phyloP scores from a whole-genome alignment of 306 rosid species.

The Trifolium pratense region DNA sequence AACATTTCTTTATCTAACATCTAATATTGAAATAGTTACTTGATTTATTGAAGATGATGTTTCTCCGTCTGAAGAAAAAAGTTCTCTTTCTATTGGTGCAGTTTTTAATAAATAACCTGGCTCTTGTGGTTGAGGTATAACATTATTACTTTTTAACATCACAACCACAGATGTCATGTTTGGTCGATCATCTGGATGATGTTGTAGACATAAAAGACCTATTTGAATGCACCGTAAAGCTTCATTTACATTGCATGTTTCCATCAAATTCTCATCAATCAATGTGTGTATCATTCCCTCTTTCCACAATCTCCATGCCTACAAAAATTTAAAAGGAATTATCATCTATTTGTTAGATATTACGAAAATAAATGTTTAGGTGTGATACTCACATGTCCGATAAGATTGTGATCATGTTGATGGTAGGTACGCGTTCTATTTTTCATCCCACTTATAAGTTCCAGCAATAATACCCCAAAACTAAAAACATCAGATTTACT shows the following conservation, averaged over 20 bases:
- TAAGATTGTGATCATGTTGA: background rate
- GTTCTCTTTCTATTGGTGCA: background rate
- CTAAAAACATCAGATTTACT: background rate
- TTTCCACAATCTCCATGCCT: slow-evolving; percentile 47
- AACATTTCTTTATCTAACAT: background rate
- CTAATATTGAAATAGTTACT: slow-evolving; percentile 5
- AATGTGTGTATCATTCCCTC: slow-evolving; percentile 19
- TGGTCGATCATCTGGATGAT: slow-evolving; percentile 50
- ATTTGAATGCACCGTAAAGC: slow-evolving; percentile 49
- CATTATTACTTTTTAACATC: slow-evolving; percentile 32
- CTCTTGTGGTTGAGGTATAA: slow-evolving; percentile 44
- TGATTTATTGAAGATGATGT: slow-evolving; percentile 3
- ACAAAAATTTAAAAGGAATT: background rate
- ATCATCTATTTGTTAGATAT: background rate
- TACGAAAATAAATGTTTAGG: too few relatives aligned
- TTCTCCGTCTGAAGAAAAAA: background rate
- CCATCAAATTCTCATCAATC: slow-evolving; percentile 28
- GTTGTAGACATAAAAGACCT: slow-evolving; percentile 58
- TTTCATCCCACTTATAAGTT: background rate
- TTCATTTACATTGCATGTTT: background rate
- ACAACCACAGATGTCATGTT: slow-evolving; percentile 37
- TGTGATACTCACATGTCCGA: background rate
- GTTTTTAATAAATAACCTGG: background rate
- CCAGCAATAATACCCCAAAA: background rate
- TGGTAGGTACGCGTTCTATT: background rate